A percentile compares a stretch with the other conserved stretches of the same genome.
These are phyloP conservation scores for Codiaeum variegatum DNA, from an alignment of 441 rosid species.

Conservation along the genomic window DNA sequence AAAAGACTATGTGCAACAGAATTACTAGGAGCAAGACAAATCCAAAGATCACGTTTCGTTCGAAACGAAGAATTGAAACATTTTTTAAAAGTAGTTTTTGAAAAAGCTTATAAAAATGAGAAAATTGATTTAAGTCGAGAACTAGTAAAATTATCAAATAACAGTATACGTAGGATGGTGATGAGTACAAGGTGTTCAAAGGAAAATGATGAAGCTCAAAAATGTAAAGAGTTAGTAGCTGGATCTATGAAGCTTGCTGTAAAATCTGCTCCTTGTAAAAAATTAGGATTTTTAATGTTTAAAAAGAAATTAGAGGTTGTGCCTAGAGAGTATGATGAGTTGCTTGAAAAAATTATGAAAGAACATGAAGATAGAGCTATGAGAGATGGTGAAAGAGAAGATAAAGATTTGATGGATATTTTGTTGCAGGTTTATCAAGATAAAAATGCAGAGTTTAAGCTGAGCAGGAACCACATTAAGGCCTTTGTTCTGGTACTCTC, in stretches of 20 bases:
- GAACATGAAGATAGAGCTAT: constrained; percentile 41
- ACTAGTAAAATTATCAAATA: background rate
- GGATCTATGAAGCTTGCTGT: constrained; percentile 19
- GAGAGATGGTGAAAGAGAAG: constrained; percentile 5
- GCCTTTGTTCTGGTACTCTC: constrained; percentile 36
- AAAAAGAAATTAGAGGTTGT: constrained; percentile 30
- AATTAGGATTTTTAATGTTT: constrained; percentile 23
- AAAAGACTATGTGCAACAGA: constrained; percentile 26
- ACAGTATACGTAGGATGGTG: constrained; percentile 18
- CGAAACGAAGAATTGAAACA: constrained; percentile 17
- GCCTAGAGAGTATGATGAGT: constrained; percentile 28
- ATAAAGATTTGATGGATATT: constrained; percentile 42
- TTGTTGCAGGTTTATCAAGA: constrained; percentile 29
- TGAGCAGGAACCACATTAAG: constrained; percentile 31
- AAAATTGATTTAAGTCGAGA: too few species aligned
- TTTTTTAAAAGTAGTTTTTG: constrained; percentile 7
- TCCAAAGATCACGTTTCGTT: constrained; percentile 10
- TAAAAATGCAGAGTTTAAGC: constrained; percentile 28
- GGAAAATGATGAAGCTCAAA: constrained; percentile 37
- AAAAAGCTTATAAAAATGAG: constrained; percentile 4
- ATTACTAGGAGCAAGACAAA: constrained; percentile 21
- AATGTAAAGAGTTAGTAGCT: constrained; percentile 24
- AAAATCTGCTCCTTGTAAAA: constrained; percentile 28
- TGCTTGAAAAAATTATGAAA: constrained; percentile 37
- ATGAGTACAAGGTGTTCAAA: constrained; percentile 38